These are phyloP conservation scores for Populus tremula DNA, from an alignment of 345 rosid species.

Conservation along the genomic window DNA sequence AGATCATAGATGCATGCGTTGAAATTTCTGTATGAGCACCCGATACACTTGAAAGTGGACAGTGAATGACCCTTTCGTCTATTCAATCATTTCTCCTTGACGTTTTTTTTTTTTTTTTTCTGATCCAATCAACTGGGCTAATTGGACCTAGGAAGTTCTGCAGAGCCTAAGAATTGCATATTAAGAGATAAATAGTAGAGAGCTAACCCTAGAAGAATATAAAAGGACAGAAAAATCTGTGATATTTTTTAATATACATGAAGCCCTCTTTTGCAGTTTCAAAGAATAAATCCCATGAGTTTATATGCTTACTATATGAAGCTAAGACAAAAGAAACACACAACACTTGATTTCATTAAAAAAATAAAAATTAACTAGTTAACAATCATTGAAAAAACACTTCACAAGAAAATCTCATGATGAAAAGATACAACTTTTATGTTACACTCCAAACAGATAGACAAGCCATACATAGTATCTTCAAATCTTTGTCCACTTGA, in stretches of 20 bases:
- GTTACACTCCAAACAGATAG: background rate
- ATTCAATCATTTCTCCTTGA: background rate
- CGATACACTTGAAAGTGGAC: slow-evolving; percentile 2
- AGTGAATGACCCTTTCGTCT: background rate
- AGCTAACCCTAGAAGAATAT: background rate
- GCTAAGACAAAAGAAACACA: too few species aligned
- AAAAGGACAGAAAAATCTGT: too few species aligned
- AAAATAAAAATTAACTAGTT: background rate
- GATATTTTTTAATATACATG: too few species aligned
- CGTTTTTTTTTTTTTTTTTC: background rate
- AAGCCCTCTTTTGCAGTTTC: background rate
- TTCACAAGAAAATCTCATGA: background rate
- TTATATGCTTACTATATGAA: too few species aligned
- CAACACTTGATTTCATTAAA: too few species aligned
- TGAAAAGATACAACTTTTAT: background rate
- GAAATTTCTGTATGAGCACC: background rate
- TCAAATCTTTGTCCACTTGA: slow-evolving; percentile 8
- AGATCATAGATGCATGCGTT: background rate
- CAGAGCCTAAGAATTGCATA: background rate
- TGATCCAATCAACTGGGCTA: background rate
- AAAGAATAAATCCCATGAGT: background rate
- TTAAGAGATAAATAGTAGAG: background rate
- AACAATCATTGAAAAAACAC: background rate
- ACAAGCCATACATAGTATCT: slow-evolving; percentile 4
- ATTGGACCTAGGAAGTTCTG: background rate